Evolutionary conservation across 352 stramenopile genomes (phyloP).

Genomic region (Pythium brachiatum): DNA sequence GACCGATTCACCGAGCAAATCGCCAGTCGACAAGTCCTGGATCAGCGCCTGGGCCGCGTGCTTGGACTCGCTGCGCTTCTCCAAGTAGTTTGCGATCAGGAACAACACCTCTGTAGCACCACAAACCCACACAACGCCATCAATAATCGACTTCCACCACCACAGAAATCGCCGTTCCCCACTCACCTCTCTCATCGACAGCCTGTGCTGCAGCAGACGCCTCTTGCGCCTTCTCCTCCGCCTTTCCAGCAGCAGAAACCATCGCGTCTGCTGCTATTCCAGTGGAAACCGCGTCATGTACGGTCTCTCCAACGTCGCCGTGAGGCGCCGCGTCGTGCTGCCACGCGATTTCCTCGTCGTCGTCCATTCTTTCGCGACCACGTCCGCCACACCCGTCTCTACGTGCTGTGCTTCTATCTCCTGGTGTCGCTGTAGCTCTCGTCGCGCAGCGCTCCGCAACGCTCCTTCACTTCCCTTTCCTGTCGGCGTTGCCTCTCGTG

Average conservation of each 20-base stretch:
- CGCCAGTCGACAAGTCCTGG: conserved; percentile 53
- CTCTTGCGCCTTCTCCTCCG: neutral
- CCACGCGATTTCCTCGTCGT: neutral
- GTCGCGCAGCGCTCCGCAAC: neutral
- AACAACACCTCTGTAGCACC: conserved; percentile 63
- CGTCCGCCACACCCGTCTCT: neutral
- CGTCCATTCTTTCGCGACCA: neutral
- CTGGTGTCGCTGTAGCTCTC: neutral
- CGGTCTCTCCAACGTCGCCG: neutral
- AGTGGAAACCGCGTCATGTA: neutral
- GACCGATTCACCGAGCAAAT: conserved; percentile 54
- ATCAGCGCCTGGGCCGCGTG: conserved; percentile 67
- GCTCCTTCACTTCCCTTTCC: neutral
- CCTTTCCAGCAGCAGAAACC: neutral
- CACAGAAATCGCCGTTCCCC: neutral
- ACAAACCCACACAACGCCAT: neutral
- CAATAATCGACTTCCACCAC: neutral
- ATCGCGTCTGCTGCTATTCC: neutral
- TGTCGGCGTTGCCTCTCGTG: conserved; percentile 13
- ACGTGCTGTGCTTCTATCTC: neutral
- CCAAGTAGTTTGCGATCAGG: conserved; percentile 84
- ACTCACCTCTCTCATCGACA: neutral
- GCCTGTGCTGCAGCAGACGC: neutral
- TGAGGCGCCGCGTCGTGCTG: neutral
- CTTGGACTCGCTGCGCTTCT: conserved; percentile 56